Conservation (phyloP, 2,329 filamentous ascomycete genomes). For the Aspergillus neotritici region DNA sequence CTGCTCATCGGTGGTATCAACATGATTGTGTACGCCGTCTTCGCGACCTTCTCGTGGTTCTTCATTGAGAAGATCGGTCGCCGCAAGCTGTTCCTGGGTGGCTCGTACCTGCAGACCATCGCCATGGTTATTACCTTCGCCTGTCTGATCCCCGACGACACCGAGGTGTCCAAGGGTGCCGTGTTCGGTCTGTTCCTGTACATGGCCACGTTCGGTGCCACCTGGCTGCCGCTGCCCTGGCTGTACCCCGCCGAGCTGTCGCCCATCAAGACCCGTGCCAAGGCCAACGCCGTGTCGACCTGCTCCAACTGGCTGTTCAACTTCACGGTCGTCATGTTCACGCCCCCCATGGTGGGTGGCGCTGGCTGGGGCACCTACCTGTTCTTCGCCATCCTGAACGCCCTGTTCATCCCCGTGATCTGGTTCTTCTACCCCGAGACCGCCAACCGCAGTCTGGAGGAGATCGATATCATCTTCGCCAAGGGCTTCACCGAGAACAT, state of each 20-base stretch:
- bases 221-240: constrained; percentile 61
- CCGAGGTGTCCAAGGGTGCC: constrained; percentile 30
- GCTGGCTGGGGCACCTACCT: constrained; percentile 42
- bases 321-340: constrained; percentile 51
- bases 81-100: constrained; percentile 38
- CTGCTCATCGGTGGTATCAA: constrained; percentile 50
- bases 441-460: constrained; percentile 39
- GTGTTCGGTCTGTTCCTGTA: constrained; percentile 62
- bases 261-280: constrained; percentile 51
- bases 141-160: constrained; percentile 31
- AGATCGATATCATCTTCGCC: constrained; percentile 42
- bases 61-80: constrained; percentile 47
- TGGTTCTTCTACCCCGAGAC: constrained; percentile 53
- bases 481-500: constrained; percentile 42
- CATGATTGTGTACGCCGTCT: constrained; percentile 43
- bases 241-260: constrained; percentile 48
- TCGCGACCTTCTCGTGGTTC: constrained; percentile 44
- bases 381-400: constrained; percentile 40
- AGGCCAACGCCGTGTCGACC: constrained; percentile 52
- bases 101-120: constrained; percentile 35
- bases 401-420: constrained; percentile 47
- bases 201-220: constrained; percentile 63
- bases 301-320: constrained; percentile 54
- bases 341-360: constrained; percentile 36
- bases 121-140: constrained; percentile 38